A percentile compares a stretch with the other conserved stretches of the same genome.
phyloP scores from a whole-genome alignment of 805 yeast species.

The Saccharomycopsis sp. region DNA sequence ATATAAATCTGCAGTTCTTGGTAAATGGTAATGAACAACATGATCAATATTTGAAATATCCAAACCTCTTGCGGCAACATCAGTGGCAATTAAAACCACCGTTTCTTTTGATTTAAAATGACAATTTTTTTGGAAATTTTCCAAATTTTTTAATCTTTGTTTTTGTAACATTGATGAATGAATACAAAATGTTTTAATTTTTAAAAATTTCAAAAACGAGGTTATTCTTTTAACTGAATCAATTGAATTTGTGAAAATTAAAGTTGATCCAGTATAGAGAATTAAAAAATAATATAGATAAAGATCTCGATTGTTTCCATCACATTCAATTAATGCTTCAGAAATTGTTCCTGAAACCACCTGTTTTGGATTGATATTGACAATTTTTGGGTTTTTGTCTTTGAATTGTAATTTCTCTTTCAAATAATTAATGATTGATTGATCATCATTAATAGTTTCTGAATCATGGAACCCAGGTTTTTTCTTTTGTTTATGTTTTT shows the following conservation, averaged over 20 bases:
- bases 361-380: constrained; percentile 83
- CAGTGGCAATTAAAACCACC: constrained; percentile 81
- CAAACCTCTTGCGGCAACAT: constrained; percentile 96
- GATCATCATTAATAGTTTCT: constrained; percentile 33
- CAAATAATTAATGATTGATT: constrained; percentile 56
- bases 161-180: constrained; percentile 95
- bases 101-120: constrained; percentile 26
- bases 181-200: constrained; percentile 59
- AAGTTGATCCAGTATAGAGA: constrained; percentile 79
- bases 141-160: constrained; percentile 78
- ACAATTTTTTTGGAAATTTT: constrained; percentile 56
- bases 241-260: constrained; percentile 91
- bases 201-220: constrained; percentile 61
- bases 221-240: constrained; percentile 84
- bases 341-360: constrained; percentile 63
- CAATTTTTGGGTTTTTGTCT: constrained; percentile 51
- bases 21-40: constrained; percentile 92
- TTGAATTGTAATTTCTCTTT: constrained; percentile 62
- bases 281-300: constrained; percentile 79
- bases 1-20: constrained; percentile 88
- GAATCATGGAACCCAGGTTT: constrained; percentile 21
- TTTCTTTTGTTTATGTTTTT: constrained; percentile 21
- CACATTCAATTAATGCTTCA: constrained; percentile 88
- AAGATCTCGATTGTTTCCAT: constrained; percentile 71
- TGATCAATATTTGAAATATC: constrained; percentile 88